Conservation (phyloP, 1,284 basidiomycete genomes). For the Naganishia liquefaciens region DNA sequence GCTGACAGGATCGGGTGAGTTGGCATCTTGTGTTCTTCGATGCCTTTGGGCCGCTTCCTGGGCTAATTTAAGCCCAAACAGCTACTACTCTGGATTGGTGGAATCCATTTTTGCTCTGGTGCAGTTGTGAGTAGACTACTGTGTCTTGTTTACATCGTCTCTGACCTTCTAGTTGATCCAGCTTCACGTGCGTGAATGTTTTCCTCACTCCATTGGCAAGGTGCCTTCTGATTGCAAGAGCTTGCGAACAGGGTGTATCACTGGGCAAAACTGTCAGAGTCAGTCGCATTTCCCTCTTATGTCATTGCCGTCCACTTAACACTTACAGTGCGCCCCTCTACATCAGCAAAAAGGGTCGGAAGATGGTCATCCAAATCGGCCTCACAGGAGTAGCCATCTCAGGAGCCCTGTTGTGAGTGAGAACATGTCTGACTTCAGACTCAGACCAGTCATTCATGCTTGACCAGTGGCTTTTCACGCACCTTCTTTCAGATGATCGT, state of each 20-base stretch:
- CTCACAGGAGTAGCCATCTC: constrained; percentile 48
- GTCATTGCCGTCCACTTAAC: background rate
- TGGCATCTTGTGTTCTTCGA: too few species aligned
- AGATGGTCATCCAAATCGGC: constrained; percentile 48
- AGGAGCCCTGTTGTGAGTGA: constrained; percentile 44
- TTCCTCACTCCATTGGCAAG: too few species aligned
- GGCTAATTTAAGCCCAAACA: background rate
- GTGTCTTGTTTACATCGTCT: background rate
- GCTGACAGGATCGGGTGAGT: constrained; percentile 46
- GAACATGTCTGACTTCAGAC: background rate
- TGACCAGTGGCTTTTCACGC: constrained; percentile 44
- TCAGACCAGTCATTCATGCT: too few species aligned
- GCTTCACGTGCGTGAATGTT: constrained; percentile 19
- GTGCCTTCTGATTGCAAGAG: too few species aligned
- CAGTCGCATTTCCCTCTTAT: constrained; percentile 20
- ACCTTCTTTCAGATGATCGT: constrained; percentile 49
- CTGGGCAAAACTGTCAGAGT: constrained; percentile 52
- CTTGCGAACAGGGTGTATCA: constrained; percentile 46
- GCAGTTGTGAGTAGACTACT: constrained; percentile 39
- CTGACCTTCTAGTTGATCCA: too few species aligned
- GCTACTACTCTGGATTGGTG: constrained; percentile 50
- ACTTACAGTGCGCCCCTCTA: too few species aligned
- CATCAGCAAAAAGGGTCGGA: constrained; percentile 44
- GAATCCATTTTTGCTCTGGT: constrained; percentile 52
- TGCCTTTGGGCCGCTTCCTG: too few species aligned